Base-by-base conservation (phyloP, 2,329 filamentous ascomycete genomes). In the Phialophora verrucosa region DNA sequence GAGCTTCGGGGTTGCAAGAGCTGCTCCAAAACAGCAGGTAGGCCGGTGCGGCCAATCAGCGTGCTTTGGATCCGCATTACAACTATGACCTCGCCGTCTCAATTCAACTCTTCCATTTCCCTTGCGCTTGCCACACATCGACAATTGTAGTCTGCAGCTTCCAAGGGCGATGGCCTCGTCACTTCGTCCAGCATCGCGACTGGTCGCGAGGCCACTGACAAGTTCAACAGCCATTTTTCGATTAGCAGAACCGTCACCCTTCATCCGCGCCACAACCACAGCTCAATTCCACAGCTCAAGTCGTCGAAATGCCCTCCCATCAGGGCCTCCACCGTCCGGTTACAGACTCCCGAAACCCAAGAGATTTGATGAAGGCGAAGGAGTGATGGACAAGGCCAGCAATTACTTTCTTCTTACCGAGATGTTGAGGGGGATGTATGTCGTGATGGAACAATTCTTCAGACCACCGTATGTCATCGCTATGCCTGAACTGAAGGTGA, bases 381-480 rank as follows among this genome's bases (percentile, higher is more conserved):
- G 85, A 71, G 87, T 90, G 42, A 82, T 96, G 73, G 92, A 97
- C 81, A 90, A 90, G 79, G 85, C 92, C 70, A 93, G 91, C 74
- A 95, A 93, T 78, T 98, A 93, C 85, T 99, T 99, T 83, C 86
- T 99, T 78, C 83, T 98, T 85, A 89, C 91, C 62, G 95, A 99
- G 85, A 95, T 98, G 90, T 86, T 92, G 79, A 89, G 95, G 77
- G 95, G 95, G 80, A 98, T 99, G 95, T 99, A 97, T 78, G 89
- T 99, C 73, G 88, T 95, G 80, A 78, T 99, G 77, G 95, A 99
- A 87, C 94, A 99, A 84, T 99, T 91, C 87, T 98, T 99, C 85
- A 86, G 95, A 80, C 92, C 94, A 82, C 93, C 95, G 91, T 98
- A 86, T 86, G 93, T 93, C 56, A 64, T 10, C 17, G 4, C 32